Base-by-base conservation (phyloP, 2,329 filamentous ascomycete species). In the Daldinia eschscholtzii region DNA sequence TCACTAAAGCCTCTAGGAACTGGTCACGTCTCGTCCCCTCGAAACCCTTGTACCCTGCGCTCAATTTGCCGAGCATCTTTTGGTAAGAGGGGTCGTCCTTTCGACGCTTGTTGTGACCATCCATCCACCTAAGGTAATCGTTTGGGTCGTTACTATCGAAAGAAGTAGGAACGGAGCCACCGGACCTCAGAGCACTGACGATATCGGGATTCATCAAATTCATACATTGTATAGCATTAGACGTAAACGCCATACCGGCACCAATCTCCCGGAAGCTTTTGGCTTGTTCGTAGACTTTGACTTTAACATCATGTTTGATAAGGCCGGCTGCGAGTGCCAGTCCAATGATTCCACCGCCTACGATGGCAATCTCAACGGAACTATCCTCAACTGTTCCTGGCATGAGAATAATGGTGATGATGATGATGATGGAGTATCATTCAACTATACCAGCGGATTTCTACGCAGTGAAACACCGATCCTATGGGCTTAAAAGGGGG, bases 1-100 rank as follows among this genome's bases (percentile, higher is more conserved):
- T 81, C 10, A 84, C 81, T 61, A 88, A 72, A 60, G 84, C 82
- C 10, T 86, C 81, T 26, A 87, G 74, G 52, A 85, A 84, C 30
- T 82, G 79, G 5, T 84, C 84, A 6, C 85, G 81, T 72, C 86
- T 83, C 10, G 69, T 73, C 2, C 70, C 73, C 35, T 71, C 64
- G 6, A 73, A 74, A 2, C 64, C 72, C 48, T 33, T 69, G n/a
- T 67, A 60, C 0, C 71, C 71, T 2, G 70, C 67, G 23, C 61
- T 48, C 9, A 72, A 46, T 37, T 63, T 67, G 42, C 59, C 72
- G 12, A 75, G 57, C 33, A 64, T 46, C 44, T 65, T 48, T n/a
- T 72, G 57, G 50, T 64, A 65, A 5, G 44, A 52, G 15, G 68
- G 66, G n/a, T 72, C 67, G 2, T 73, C 70, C 39, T 70, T 69